Base-by-base conservation (phyloP, 768 basidiomycete genomes). In the Tubosaeta sp. region DNA sequence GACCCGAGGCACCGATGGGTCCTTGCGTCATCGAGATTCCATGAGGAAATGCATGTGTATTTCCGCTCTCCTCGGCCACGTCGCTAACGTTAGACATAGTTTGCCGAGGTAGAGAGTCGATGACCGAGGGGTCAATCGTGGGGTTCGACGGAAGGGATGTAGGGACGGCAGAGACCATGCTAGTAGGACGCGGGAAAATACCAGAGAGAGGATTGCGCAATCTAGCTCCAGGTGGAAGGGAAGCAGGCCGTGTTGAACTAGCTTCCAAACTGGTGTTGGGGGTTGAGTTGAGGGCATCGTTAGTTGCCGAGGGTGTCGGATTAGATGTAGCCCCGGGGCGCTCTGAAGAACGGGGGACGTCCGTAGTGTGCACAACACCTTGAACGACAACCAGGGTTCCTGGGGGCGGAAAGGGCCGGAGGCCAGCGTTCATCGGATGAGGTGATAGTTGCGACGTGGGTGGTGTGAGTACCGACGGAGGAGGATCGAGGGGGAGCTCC, bases 321-420 rank as follows among this genome's bases (percentile, higher is more conserved):
- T 45, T 58, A n/a, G 51, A 46, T 32, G 40, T 51, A 27, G 54
- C 25, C 9, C 59, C 44, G 19, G 55, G 62, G 44, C 65, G 57
- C 39, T 66, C 60, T 13, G 59, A 49, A 31, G 67, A 50, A 19
- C 75, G 72, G 1, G 82, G 75, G 24, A 79, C 76, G 65, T 88
- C 86, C 4, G 84, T 83, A 1, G 87, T 88, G 55, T 89, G 86
- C 1, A 89, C 87, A 35, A 89, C 86, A 44, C 87, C 87, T 67
- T 90, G 87, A 0, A 90, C 87, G 31, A 90, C 86, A 22, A 90
- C 87, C 3, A 90, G 76, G 3, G 87, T 88, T 13, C 87, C 86
- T 0, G 86, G 82, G 0, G 86, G 82, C 31, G 86, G 85, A 62
- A 87, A 87, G 48, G 76, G 76, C 19, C 79, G 70, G n/a, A 53